Evolutionary conservation across 768 basidiomycete species (phyloP), one percentile per base, ranked within the genome.

Genomic region (Trichaptum fuscoviolaceum): DNA sequence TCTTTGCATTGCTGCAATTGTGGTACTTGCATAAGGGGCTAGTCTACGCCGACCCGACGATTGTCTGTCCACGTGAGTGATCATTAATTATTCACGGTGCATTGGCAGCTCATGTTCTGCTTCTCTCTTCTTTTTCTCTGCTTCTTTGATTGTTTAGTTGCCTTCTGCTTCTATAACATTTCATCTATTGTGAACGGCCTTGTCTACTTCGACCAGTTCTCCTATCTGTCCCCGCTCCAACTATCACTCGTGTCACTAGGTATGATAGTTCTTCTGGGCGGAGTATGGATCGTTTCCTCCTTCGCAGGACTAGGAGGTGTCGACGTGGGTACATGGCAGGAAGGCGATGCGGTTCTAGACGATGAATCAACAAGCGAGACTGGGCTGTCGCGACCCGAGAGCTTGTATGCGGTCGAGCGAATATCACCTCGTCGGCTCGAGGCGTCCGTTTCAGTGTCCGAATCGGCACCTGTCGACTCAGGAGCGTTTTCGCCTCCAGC

Each of bases 131-230:
- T 52, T 67, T 71, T 70, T 57, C 75, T n/a, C 67, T 65, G 63
- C 72, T 67, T 64, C 26, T 30, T 30, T 30, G 30, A 30, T 30
- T 30, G 30, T 30, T 8, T 70, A 87, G 88, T 93, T 73, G 94
- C 95, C 6, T 98, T 96, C 78, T 96, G 94, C 76, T 93, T 95
- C 76, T 98, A 96, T 78, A 98, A 96, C 74, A 75, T 96, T 17
- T 93, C 93, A 1, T 93, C 92, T 25, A 96, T 98, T 74, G 82
- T 95, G 66, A 95, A 95, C 70, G 91, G 92, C 5, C 82, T 96
- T 64, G 85, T 96, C 59, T 97, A 95, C 76, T 97, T 92, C 74
- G 82, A 95, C 74, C 94, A 98, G 73, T 85, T 93, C 72, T 82
- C 85, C 20, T 80, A 87, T 25, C 88, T 98, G 42, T 78, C 87